Conservation (phyloP, 2,329 filamentous ascomycete genomes). For the Podosphaera aphanis region DNA sequence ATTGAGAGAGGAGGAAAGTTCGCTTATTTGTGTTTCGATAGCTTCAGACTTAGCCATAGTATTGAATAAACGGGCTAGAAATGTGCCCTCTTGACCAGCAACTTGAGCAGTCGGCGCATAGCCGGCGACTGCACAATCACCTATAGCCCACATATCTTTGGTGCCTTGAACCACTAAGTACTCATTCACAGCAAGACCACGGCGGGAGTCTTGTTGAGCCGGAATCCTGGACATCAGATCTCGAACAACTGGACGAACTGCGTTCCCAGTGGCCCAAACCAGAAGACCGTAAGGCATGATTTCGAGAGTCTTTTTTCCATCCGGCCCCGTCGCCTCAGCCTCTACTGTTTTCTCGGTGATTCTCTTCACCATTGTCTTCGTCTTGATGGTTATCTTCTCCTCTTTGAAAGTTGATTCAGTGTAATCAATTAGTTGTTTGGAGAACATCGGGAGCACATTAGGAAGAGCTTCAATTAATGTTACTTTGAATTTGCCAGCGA, state of each 20-base stretch:
- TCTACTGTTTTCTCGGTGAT: slow-evolving; percentile 85
- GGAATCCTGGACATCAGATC: slow-evolving; percentile 84
- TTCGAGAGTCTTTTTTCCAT: slow-evolving; percentile 63
- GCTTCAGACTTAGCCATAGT: slow-evolving; percentile 89
- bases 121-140: slow-evolving; percentile 90
- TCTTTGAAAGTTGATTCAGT: slow-evolving; percentile 98
- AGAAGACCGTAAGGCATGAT: slow-evolving; percentile 82
- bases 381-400: slow-evolving; percentile 90
- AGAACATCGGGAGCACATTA: slow-evolving; percentile 93
- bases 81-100: slow-evolving; percentile 80
- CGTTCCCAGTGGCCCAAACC: slow-evolving; percentile 96
- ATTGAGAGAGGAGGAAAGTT: slow-evolving; percentile 40
- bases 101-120: slow-evolving; percentile 97
- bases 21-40: slow-evolving; percentile 51
- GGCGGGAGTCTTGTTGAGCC: slow-evolving; percentile 82
- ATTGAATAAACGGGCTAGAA: slow-evolving; percentile 91
- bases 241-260: slow-evolving; percentile 66
- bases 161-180: slow-evolving; percentile 95
- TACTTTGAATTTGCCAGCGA: slow-evolving; percentile 84
- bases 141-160: slow-evolving; percentile 92
- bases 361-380: slow-evolving; percentile 97
- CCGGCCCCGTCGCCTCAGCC: slow-evolving; percentile 58
- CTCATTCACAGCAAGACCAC: slow-evolving; percentile 90
- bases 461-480: slow-evolving; percentile 93
- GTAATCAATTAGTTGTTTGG: slow-evolving; percentile 97